Evolutionary conservation across 345 rosid species (phyloP).

Genomic region (Gossypium longicalyx): DNA sequence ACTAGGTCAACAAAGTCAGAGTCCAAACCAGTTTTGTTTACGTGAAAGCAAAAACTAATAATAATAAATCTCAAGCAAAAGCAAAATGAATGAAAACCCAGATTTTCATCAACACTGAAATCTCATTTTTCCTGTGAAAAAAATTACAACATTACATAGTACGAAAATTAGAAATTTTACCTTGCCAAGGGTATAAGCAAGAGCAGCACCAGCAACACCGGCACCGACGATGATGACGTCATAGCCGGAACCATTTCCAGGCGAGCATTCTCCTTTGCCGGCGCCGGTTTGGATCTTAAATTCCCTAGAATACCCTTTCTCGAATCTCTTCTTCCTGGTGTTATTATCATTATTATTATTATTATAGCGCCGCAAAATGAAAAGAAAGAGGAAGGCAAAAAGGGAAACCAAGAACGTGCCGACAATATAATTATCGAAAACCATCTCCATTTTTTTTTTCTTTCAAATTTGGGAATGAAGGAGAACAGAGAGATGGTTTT

Average conservation of each 20-base stretch:
- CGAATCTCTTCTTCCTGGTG: conserved; percentile 9
- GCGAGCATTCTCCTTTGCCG: conserved; percentile 8
- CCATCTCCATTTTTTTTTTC: conserved; percentile 4
- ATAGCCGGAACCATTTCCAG: conserved; percentile 17
- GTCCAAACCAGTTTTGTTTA: not conserved
- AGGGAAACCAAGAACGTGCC: conserved; percentile 33
- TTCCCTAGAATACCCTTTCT: not conserved
- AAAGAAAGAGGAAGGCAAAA: conserved; percentile 21
- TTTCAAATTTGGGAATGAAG: too few species aligned
- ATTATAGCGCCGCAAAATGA: conserved; percentile 22
- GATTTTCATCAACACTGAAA: not conserved
- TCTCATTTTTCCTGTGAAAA: too few species aligned
- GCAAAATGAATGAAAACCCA: not conserved
- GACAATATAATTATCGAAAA: conserved; percentile 20
- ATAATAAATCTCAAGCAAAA: not conserved
- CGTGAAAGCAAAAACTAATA: not conserved
- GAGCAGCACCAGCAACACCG: conserved; percentile 84
- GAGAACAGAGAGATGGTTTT: not conserved
- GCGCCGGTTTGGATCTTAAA: conserved; percentile 13
- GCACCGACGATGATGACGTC: conserved; percentile 80
- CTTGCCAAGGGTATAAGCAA: conserved; percentile 80
- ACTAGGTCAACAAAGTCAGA: not conserved
- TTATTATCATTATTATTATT: not conserved
- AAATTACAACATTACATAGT: not conserved
- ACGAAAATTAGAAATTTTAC: conserved; percentile 18